Percentiles rank a stretch among this genome's conserved stretches.
Evolutionary conservation across 179 eudicot species (phyloP).

Genomic region (Beta macrorhiza): DNA sequence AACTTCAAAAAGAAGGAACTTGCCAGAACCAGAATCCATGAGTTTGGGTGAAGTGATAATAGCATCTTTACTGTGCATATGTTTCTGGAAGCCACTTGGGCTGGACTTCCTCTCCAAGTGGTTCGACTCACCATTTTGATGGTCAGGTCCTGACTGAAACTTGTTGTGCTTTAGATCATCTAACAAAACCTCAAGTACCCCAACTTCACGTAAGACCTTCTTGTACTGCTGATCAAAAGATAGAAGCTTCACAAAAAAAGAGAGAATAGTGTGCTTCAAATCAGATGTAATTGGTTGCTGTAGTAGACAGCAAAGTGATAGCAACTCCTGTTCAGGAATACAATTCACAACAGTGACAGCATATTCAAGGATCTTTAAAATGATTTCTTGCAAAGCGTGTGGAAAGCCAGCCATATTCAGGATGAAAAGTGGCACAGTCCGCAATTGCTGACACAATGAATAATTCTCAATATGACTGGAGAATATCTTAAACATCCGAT

Average conservation of each 20-base stretch:
- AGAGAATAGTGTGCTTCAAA: conserved; percentile 73
- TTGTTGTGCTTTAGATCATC: conserved; percentile 96
- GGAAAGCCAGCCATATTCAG: conserved; percentile 97
- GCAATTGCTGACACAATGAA: conserved; percentile 83
- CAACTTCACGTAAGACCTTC: conserved; percentile 95
- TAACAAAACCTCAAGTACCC: conserved; percentile 90
- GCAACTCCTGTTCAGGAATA: conserved; percentile 97
- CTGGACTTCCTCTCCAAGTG: conserved; percentile 53
- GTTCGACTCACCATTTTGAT: conserved; percentile 39
- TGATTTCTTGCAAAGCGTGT: conserved; percentile 73
- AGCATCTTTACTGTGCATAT: conserved; percentile 73
- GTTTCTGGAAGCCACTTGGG: conserved; percentile 79
- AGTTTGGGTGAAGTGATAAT: conserved; percentile 92
- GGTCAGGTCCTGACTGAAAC: conserved; percentile 65
- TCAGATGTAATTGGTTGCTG: conserved; percentile 84
- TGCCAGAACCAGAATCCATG: conserved; percentile 82
- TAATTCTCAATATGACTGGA: conserved; percentile 97
- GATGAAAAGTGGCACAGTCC: conserved; percentile 94
- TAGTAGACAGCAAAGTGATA: conserved; percentile 94
- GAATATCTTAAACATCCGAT: conserved; percentile 95
- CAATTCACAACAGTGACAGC: conserved; percentile 98
- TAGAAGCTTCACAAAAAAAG: conserved; percentile 88
- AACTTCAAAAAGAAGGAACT: conserved; percentile 75
- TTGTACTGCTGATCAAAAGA: conserved; percentile 97
- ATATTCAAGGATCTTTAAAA: conserved; percentile 96